A percentile compares a stretch with the other conserved stretches of the same genome.
Conservation (phyloP, 83 land plant species). For the Thuja plicata region DNA sequence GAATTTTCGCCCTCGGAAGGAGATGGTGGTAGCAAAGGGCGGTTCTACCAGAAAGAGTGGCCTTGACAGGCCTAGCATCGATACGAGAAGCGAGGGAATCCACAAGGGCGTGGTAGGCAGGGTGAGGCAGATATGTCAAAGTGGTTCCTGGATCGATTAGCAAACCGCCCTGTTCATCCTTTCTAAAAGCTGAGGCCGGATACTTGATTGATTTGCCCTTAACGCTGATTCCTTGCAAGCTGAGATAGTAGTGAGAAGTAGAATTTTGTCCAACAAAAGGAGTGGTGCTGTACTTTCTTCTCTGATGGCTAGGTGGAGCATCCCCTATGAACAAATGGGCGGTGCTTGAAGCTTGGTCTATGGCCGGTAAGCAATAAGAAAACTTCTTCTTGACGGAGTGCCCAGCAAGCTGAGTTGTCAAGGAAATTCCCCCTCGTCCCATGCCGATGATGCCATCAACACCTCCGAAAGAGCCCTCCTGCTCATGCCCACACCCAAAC, state of each 20-base stretch:
- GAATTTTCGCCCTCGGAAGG: too few relatives aligned
- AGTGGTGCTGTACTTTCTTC: not conserved
- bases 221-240: conserved; percentile 60
- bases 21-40: not conserved
- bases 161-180: conserved; percentile 57
- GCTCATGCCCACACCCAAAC: conserved; percentile 73
- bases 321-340: not conserved
- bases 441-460: conserved; percentile 79
- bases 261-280: not conserved
- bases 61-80: not conserved
- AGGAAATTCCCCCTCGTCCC: conserved; percentile 76
- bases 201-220: conserved; percentile 46
- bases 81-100: conserved; percentile 27
- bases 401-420: not conserved
- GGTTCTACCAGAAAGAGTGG: not conserved
- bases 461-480: conserved; percentile 49
- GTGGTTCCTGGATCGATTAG: conserved; percentile 83
- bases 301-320: not conserved
- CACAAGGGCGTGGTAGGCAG: conserved; percentile 53
- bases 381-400: not conserved
- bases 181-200: conserved; percentile 24
- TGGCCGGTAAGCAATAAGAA: not conserved
- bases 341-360: not conserved
- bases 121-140: conserved; percentile 50
- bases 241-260: conserved; percentile 67